These are phyloP conservation scores for Pyracantha coccinea DNA, from an alignment of 331 rosid genomes.

Conservation along the genomic window DNA sequence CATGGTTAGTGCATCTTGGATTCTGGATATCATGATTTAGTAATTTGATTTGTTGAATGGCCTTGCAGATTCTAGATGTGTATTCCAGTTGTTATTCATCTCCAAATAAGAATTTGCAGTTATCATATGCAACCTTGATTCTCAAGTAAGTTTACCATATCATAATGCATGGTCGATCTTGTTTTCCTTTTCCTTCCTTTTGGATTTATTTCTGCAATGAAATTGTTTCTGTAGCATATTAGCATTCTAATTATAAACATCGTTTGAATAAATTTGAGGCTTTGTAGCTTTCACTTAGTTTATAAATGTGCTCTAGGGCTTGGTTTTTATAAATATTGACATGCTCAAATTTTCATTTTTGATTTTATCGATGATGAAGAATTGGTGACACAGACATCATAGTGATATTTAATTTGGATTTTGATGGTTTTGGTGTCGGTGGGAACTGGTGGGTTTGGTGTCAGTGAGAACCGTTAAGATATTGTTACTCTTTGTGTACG, in stretches of 20 bases:
- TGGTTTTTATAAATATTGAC: background rate
- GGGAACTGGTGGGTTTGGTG: too few relatives aligned
- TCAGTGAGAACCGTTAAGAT: too few relatives aligned
- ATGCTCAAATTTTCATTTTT: background rate
- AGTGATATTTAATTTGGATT: too few relatives aligned
- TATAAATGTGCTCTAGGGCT: background rate
- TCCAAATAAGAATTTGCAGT: slow-evolving; percentile 70
- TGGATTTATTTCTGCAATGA: background rate
- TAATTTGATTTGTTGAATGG: background rate
- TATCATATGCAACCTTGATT: slow-evolving; percentile 75
- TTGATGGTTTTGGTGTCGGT: too few relatives aligned
- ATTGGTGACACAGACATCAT: background rate
- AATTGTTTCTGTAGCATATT: background rate
- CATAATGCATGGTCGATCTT: background rate
- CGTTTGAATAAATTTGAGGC: background rate
- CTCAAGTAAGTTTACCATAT: slow-evolving; percentile 65
- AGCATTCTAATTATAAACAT: background rate
- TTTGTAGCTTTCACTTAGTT: background rate
- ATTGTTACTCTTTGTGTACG: too few relatives aligned
- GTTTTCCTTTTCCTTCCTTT: background rate
- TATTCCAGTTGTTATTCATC: slow-evolving; percentile 73
- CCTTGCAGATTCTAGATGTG: slow-evolving; percentile 78
- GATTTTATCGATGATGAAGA: background rate
- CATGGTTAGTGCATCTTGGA: background rate
- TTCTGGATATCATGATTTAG: background rate